Percentiles rank a stretch among this genome's conserved stretches.
phyloP scores from a whole-genome alignment of 2,329 filamentous ascomycete genomes.

The Sporothrix schenckii region DNA sequence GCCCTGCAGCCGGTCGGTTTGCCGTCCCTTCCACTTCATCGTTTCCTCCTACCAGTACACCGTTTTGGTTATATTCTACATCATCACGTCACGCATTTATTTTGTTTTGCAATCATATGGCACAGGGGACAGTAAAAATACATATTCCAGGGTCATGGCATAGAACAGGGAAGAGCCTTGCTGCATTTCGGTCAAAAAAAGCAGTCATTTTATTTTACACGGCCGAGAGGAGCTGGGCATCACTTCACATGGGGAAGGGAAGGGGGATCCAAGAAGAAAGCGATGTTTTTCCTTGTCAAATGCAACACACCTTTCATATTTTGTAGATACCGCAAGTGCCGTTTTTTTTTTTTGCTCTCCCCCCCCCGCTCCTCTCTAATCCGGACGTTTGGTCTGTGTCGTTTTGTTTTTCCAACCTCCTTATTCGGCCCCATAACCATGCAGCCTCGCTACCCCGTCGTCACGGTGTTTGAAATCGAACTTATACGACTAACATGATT shows the following conservation, averaged over 20 bases:
- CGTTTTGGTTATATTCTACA: conserved; percentile 6
- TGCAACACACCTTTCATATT: conserved; percentile 32
- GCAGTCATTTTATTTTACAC: conserved; percentile 19
- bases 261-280: conserved; percentile 27
- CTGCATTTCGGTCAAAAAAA: conserved; percentile 35
- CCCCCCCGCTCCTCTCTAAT: not conserved
- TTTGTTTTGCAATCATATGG: conserved; percentile 22
- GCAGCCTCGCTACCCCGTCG: not conserved
- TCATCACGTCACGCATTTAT: conserved; percentile 27
- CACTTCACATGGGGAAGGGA: not conserved
- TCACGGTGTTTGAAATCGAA: conserved; percentile 16
- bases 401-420: not conserved
- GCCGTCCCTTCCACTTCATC: conserved; percentile 18
- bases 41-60: conserved; percentile 19
- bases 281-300: conserved; percentile 33
- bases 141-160: conserved; percentile 27
- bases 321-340: conserved; percentile 33
- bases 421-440: not conserved
- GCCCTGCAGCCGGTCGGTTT: not conserved
- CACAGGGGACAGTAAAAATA: conserved; percentile 31
- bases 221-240: conserved; percentile 29
- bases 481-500: conserved; percentile 35
- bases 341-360: conserved; percentile 26
- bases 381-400: conserved; percentile 20
- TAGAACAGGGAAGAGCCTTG: conserved; percentile 23